Evolutionary conservation across 345 rosid genomes (phyloP), one percentile per base, ranked within the genome.

Genomic region (Acer negundo): DNA sequence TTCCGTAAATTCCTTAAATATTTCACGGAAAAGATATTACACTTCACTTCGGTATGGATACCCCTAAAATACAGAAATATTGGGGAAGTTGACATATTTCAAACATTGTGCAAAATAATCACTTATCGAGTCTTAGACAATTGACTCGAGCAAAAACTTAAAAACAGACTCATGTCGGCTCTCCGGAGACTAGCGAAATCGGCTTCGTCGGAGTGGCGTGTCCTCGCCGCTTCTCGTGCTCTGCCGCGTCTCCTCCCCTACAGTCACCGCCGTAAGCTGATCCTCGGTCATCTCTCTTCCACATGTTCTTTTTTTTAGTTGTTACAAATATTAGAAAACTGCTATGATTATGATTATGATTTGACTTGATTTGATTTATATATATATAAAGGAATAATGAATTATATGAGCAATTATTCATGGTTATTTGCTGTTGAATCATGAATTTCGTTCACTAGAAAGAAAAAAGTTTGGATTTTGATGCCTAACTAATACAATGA

Each of bases 131-230:
- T 46, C 49, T 9, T 10, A 2, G 3, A 46, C 49, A 46, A 9
- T 10, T 46, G 13, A 46, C 49, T 46, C 10, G 13, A 46, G 15
- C 49, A 46, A 46, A 46, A 46, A 56, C 61, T 3, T 7, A 56
- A 19, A 16, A 16, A 20, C 47, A 10, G 23, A 73, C 75, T 67
- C 17, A 92, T 92, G 97, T 83, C 87, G 69, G 67, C 79, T 74
- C 62, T 84, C 1, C 70, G 82, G 65, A 77, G 89, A 75, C 75
- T 92, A 46, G 70, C 80, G 62, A 84, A 81, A 75, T 68, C 87
- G 63, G 79, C 82, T 51, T 86, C 87, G 19, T 24, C 76, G 46
- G 22, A 22, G 63, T 82, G 86, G 81, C 83, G 90, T 53, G 22
- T 78, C 77, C 80, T 84, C 2, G 72, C 68, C 59, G 80, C 87